Evolutionary conservation across 305 asterid species (phyloP).

Genomic region (Salvia sclarea): DNA sequence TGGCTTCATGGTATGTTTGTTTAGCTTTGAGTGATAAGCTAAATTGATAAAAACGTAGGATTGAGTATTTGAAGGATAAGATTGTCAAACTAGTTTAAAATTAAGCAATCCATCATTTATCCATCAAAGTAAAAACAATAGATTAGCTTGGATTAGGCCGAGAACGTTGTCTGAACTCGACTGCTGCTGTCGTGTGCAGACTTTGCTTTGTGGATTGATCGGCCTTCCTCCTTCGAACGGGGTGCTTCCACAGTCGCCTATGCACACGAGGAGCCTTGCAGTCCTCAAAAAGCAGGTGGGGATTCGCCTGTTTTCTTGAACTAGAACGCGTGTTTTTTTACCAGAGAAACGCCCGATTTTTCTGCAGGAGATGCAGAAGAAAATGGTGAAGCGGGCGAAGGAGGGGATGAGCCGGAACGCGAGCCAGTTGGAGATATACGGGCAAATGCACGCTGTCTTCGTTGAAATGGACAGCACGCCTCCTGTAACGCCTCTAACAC

Average conservation of each 20-base stretch:
- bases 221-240: conserved; percentile 94
- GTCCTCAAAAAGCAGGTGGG: conserved; percentile 65
- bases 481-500: conserved; percentile 32
- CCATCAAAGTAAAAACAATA: no score
- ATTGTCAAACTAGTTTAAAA: no score
- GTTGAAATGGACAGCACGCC: conserved; percentile 64
- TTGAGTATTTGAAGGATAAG: no score
- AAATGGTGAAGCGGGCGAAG: conserved; percentile 71
- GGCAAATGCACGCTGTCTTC: conserved; percentile 74
- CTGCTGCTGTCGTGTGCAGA: conserved; percentile 42
- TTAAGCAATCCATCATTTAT: no score
- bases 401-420: conserved; percentile 62
- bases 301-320: background rate
- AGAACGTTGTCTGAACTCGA: background rate
- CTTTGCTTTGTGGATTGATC: conserved; percentile 71
- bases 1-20: conserved; percentile 60
- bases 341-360: background rate
- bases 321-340: background rate
- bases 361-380: conserved; percentile 51
- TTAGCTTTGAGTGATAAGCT: background rate
- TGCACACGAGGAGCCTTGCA: conserved; percentile 79
- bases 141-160: background rate
- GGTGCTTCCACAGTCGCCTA: conserved; percentile 88
- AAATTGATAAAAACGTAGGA: no score
- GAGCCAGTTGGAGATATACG: conserved; percentile 67